phyloP scores from a whole-genome alignment of 2,329 filamentous ascomycete species.

The Arthrobotrys musiformis region DNA sequence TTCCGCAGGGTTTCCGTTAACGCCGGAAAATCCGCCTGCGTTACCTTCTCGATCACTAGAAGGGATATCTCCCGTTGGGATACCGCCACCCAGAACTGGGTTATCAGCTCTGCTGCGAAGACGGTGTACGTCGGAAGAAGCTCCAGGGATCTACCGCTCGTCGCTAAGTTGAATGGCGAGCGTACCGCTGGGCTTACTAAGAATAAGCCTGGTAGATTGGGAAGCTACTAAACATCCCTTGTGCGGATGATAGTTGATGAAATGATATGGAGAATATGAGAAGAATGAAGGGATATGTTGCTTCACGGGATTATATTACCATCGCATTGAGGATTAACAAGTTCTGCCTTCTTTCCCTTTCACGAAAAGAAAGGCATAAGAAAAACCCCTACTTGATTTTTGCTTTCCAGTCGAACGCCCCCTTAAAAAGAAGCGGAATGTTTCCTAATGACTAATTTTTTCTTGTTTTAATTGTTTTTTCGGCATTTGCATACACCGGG shows the following conservation, averaged over 20 bases:
- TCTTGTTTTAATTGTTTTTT: neutral
- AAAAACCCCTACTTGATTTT: no score
- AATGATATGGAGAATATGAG: neutral
- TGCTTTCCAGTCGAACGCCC: neutral
- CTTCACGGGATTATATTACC: no score
- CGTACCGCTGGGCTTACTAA: neutral
- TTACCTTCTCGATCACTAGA: slow-evolving; percentile 72
- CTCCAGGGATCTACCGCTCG: slow-evolving; percentile 47
- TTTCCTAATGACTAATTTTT: slow-evolving; percentile 37
- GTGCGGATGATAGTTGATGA: neutral
- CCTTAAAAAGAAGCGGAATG: no score
- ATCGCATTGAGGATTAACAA: no score
- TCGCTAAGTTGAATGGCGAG: slow-evolving; percentile 27
- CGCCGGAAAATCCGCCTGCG: slow-evolving; percentile 68
- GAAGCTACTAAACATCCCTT: neutral
- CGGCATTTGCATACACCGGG: no score
- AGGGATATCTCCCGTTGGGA: slow-evolving; percentile 81
- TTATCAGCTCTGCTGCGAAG: slow-evolving; percentile 67
- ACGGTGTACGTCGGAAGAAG: slow-evolving; percentile 44
- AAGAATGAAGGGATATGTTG: no score
- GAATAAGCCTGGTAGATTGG: neutral
- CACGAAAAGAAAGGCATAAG: no score
- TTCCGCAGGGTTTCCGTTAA: slow-evolving; percentile 81
- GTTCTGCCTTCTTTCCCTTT: no score
- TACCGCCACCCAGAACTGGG: slow-evolving; percentile 75